Conservation (phyloP, 768 basidiomycete genomes). For the Suillus discolor region DNA sequence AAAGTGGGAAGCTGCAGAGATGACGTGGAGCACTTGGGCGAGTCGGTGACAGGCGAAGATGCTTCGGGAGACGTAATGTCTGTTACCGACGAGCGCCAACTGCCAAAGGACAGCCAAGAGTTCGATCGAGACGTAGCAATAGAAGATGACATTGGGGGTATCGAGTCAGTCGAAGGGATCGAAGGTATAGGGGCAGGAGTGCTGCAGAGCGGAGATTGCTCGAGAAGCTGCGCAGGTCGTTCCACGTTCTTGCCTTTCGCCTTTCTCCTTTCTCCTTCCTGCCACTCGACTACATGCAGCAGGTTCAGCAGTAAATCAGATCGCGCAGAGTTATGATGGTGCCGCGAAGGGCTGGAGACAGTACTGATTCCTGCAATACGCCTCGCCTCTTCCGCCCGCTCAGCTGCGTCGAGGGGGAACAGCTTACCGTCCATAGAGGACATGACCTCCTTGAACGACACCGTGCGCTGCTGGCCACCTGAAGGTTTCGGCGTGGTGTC, state of each 20-base stretch:
- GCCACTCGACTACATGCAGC: constrained; percentile 45
- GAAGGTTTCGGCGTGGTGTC: constrained; percentile 13
- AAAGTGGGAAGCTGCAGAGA: constrained; percentile 31
- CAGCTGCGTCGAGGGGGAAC: constrained; percentile 46
- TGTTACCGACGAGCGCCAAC: constrained; percentile 41
- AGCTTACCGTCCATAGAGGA: constrained; percentile 59
- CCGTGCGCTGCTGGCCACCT: constrained; percentile 32
- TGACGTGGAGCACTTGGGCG: constrained; percentile 28
- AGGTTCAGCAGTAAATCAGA: constrained; percentile 46
- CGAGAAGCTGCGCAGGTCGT: constrained; percentile 25
- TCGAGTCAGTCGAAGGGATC: constrained; percentile 26
- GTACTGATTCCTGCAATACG: constrained; percentile 30
- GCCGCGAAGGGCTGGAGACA: constrained; percentile 12
- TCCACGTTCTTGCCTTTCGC: constrained; percentile 45
- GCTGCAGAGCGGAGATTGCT: constrained; percentile 12
- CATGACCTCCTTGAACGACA: constrained; percentile 60
- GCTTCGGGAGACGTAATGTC: constrained; percentile 35
- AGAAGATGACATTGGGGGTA: constrained; percentile 27
- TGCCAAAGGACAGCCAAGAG: constrained; percentile 47
- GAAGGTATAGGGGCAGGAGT: constrained; percentile 20
- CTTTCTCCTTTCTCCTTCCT: constrained; percentile 39
- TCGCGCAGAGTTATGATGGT: constrained; percentile 26
- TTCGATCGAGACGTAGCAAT: constrained; percentile 37
- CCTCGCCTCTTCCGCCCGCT: constrained; percentile 34
- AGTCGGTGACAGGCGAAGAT: constrained; percentile 34